Evolutionary conservation across 2,329 filamentous ascomycete genomes (phyloP).

Genomic region (Chaetomiaceae sp.): DNA sequence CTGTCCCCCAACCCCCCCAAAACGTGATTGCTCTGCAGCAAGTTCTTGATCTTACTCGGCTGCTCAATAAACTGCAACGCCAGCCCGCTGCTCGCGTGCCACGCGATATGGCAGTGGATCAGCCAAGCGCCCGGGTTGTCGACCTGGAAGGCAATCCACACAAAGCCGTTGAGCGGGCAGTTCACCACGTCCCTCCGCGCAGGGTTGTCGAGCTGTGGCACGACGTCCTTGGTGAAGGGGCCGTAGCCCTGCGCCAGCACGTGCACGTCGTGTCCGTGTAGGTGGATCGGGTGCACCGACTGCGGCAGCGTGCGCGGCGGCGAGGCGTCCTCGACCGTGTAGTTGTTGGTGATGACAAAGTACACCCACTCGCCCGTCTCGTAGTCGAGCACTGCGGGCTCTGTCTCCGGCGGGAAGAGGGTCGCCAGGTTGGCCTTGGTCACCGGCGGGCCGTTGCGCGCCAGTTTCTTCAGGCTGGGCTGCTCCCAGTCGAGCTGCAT

Average conservation of each 20-base stretch:
- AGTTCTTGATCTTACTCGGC: neutral
- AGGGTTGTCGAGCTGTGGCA: slow-evolving; percentile 8
- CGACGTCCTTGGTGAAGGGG: neutral
- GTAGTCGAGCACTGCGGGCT: too few species aligned
- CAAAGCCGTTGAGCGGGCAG: slow-evolving; percentile 11
- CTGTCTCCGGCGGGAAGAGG: neutral
- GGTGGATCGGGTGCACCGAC: slow-evolving; percentile 14
- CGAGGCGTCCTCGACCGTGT: too few species aligned
- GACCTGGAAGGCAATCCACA: slow-evolving; percentile 17
- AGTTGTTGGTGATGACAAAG: too few species aligned
- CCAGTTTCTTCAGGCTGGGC: too few species aligned
- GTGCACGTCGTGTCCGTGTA: slow-evolving; percentile 18
- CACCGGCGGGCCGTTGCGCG: neutral
- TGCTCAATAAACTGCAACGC: neutral
- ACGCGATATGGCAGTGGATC: slow-evolving; percentile 17
- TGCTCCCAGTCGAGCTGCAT: neutral
- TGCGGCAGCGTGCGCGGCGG: too few species aligned
- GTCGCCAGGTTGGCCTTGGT: neutral
- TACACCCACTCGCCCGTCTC: too few species aligned
- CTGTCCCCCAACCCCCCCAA: neutral
- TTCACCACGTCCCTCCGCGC: slow-evolving; percentile 17
- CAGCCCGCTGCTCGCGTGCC: slow-evolving; percentile 1
- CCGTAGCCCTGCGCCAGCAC: slow-evolving; percentile 3
- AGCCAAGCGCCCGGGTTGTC: slow-evolving; percentile 21
- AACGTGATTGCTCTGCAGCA: neutral